phyloP scores from a whole-genome alignment of 805 yeast species.

The Saccharomycopsis olivae region DNA sequence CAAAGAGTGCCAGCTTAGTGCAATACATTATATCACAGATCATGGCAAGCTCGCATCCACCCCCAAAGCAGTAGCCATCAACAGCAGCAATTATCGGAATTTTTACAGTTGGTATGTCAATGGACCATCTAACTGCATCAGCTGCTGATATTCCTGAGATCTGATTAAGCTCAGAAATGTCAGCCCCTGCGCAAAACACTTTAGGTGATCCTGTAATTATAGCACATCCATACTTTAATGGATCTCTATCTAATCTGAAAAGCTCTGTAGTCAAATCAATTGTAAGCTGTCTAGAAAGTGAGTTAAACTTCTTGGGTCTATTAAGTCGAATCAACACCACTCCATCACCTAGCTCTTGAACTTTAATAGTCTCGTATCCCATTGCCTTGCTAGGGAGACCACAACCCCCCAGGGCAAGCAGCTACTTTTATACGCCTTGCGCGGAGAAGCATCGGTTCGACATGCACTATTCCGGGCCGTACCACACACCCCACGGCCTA shows the following conservation, averaged over 20 bases:
- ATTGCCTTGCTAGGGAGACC: too few species aligned
- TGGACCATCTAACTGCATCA: slow-evolving; percentile 22
- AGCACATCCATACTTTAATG: slow-evolving; percentile 34
- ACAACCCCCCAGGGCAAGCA: too few species aligned
- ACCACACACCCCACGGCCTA: too few species aligned
- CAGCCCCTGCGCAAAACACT: slow-evolving; percentile 50
- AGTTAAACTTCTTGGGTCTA: slow-evolving; percentile 37
- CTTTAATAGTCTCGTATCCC: slow-evolving; percentile 17
- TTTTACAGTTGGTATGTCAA: slow-evolving; percentile 27
- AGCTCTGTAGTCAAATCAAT: slow-evolving; percentile 30
- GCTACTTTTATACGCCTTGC: too few species aligned
- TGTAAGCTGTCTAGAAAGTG: slow-evolving; percentile 28
- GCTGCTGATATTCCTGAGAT: slow-evolving; percentile 25
- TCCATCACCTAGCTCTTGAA: slow-evolving; percentile 29
- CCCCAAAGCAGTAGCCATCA: slow-evolving; percentile 40
- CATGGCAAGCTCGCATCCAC: slow-evolving; percentile 49
- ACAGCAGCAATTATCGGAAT: slow-evolving; percentile 48
- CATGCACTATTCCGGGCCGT: too few species aligned
- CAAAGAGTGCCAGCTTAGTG: slow-evolving; percentile 37
- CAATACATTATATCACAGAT: slow-evolving; percentile 38
- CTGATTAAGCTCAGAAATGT: slow-evolving; percentile 39
- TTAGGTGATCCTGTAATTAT: slow-evolving; percentile 36
- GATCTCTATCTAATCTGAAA: slow-evolving; percentile 13
- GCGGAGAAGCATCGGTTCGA: too few species aligned
- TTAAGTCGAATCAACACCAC: slow-evolving; percentile 30